These are phyloP conservation scores for Phytophthora chlamydospora DNA, from an alignment of 352 stramenopile genomes.

Conservation along the genomic window DNA sequence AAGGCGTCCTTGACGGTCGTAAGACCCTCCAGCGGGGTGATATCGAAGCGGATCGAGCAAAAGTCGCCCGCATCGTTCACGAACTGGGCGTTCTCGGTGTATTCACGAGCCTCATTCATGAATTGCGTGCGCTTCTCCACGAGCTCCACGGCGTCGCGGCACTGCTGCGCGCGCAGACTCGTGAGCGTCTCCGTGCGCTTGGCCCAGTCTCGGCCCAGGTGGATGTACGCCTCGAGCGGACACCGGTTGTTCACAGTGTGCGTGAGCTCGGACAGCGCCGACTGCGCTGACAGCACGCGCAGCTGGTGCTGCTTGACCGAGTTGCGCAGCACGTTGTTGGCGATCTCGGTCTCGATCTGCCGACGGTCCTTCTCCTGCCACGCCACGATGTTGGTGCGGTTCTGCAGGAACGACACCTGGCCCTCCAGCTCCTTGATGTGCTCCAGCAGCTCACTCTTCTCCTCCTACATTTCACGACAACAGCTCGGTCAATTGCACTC, in stretches of 20 bases:
- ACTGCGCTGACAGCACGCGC: slow-evolving; percentile 40
- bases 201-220: slow-evolving; percentile 37
- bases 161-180: slow-evolving; percentile 42
- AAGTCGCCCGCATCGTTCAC: slow-evolving; percentile 48
- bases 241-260: slow-evolving; percentile 35
- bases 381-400: slow-evolving; percentile 32
- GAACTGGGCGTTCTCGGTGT: slow-evolving; percentile 49
- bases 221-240: slow-evolving; percentile 51
- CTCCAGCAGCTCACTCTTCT: slow-evolving; percentile 42
- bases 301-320: slow-evolving; percentile 42
- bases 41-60: slow-evolving; percentile 49
- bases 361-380: slow-evolving; percentile 35
- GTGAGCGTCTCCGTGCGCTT: slow-evolving; percentile 38
- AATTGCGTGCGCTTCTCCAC: slow-evolving; percentile 55
- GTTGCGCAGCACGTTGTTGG: slow-evolving; percentile 41
- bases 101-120: slow-evolving; percentile 40
- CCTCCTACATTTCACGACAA: slow-evolving; percentile 30
- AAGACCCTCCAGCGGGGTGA: slow-evolving; percentile 37
- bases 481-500: background rate
- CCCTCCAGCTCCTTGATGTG: slow-evolving; percentile 42
- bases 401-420: slow-evolving; percentile 40
- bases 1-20: slow-evolving; percentile 40
- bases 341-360: slow-evolving; percentile 35
- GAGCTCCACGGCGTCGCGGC: slow-evolving; percentile 43
- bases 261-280: slow-evolving; percentile 41